A percentile compares a stretch with the other conserved stretches of the same genome.
Evolutionary conservation across 108 stramenopile genomes (phyloP).

Genomic region (Conticribra weissflogii): DNA sequence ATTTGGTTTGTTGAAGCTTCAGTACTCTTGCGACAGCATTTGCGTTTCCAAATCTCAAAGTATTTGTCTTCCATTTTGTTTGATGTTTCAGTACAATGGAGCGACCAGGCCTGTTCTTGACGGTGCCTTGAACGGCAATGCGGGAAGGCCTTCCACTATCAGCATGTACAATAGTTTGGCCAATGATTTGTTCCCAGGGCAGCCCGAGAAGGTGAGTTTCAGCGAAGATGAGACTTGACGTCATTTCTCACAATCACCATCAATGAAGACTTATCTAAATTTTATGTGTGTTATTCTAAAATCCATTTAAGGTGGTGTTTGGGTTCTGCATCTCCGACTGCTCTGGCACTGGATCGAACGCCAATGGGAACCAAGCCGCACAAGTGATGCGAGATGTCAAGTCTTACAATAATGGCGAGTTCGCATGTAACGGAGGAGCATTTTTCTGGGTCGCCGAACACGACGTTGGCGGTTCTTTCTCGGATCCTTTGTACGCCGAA

Average conservation of each 20-base stretch:
- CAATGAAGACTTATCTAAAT: too few relatives aligned
- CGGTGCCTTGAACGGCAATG: constrained; percentile 28
- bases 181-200: constrained; percentile 12
- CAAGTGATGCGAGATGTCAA: constrained; percentile 42
- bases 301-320: constrained; percentile 39
- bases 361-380: constrained; percentile 49
- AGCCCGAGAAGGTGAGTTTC: constrained; percentile 26
- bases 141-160: constrained; percentile 20
- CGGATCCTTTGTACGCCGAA: background rate
- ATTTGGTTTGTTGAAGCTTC: too few relatives aligned
- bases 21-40: too few relatives aligned
- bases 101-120: constrained; percentile 50
- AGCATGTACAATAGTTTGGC: constrained; percentile 33
- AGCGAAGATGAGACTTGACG: too few relatives aligned
- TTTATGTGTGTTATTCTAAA: background rate
- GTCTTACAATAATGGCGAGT: constrained; percentile 21
- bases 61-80: too few relatives aligned
- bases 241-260: too few relatives aligned
- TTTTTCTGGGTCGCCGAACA: constrained; percentile 54
- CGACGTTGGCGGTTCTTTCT: background rate
- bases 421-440: constrained; percentile 62
- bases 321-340: constrained; percentile 67
- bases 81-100: too few relatives aligned
- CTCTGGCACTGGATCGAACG: constrained; percentile 40
- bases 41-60: too few relatives aligned